These are phyloP conservation scores for Ambispora gerdemannii DNA, from an alignment of 192 early-diverging fungal genomes.

Conservation along the genomic window DNA sequence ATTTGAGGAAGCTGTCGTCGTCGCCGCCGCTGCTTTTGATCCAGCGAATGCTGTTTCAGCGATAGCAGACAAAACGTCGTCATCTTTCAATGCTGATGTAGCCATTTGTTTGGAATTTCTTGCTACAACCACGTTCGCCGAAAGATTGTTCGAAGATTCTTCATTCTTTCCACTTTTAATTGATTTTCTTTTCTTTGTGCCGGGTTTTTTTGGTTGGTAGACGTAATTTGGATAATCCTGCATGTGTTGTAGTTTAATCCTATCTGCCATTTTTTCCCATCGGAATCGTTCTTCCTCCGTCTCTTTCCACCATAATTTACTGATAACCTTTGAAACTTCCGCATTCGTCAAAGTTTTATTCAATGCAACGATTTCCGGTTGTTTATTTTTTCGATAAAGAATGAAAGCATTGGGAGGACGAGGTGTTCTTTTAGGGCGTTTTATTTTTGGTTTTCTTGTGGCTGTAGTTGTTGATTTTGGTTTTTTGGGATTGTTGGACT, in stretches of 20 bases:
- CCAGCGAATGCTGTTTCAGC: background rate
- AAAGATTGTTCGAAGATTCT: background rate
- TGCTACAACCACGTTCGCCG: background rate
- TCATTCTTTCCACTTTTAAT: background rate
- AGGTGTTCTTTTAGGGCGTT: constrained; percentile 25
- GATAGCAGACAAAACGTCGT: background rate
- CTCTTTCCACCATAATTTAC: constrained; percentile 27
- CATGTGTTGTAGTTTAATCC: constrained; percentile 26
- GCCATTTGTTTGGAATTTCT: background rate
- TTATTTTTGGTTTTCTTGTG: constrained; percentile 1
- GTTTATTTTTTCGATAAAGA: constrained; percentile 21
- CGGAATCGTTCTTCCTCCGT: constrained; percentile 24
- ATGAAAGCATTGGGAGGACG: constrained; percentile 30
- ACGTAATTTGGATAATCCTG: constrained; percentile 26
- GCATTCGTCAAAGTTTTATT: constrained; percentile 28
- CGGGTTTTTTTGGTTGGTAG: constrained; percentile 30
- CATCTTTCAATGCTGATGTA: background rate
- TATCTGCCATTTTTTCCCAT: constrained; percentile 29
- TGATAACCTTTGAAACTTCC: constrained; percentile 27
- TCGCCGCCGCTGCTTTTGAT: background rate
- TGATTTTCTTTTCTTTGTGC: constrained; percentile 7
- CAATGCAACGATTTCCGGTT: constrained; percentile 16
- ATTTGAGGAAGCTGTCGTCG: background rate
- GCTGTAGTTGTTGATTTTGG: background rate
- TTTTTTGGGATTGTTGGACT: background rate